Evolutionary conservation across 331 rosid genomes (phyloP), one percentile per base, ranked within the genome.

Genomic region (Ulmus americana): DNA sequence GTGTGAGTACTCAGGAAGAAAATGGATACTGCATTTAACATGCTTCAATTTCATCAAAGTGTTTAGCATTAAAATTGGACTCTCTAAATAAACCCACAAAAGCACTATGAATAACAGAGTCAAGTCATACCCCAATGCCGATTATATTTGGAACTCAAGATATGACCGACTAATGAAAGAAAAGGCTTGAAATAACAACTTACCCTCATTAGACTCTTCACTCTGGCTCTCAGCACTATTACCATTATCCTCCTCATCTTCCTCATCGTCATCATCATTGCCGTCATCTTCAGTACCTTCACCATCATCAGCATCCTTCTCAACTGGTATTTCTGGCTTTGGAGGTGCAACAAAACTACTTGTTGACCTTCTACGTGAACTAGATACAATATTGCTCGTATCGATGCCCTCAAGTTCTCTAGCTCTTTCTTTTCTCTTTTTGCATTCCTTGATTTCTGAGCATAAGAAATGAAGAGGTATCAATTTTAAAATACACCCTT

Each of bases 331-430:
- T 81, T 91, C 80, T 18, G 95, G 88, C 86, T 80, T 84, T 13
- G 87, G 86, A 78, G 94, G 95, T 62, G 86, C 44, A 18, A 64
- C 64, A 73, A 75, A 91, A 70, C 90, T 81, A 45, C 71, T 39
- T 10, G 84, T 68, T 59, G 96, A 87, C 69, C 97, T 83, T 68
- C 97, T 79, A 13, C 97, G 95, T 45, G 97, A 76, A 71, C 94
- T 91, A 39, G 79, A 79, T 28, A 91, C 96, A 41, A 91, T 88
- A 77, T 91, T 91, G 72, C 97, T 86, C 64, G 65, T 20, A 76
- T 91, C 97, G 75, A 91, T 91, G 69, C 97, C 97, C 81, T 91
- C 97, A 50, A 91, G 97, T 70, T 91, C 97, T 80, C 85, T 91
- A 58, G 95, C 97, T 74, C 92, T 81, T n/a, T 75, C 96, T 80